Percentiles rank a stretch among this genome's conserved stretches.
Evolutionary conservation across 1,284 basidiomycete genomes (phyloP).

Genomic region (Cryptococcus amylolentus): DNA sequence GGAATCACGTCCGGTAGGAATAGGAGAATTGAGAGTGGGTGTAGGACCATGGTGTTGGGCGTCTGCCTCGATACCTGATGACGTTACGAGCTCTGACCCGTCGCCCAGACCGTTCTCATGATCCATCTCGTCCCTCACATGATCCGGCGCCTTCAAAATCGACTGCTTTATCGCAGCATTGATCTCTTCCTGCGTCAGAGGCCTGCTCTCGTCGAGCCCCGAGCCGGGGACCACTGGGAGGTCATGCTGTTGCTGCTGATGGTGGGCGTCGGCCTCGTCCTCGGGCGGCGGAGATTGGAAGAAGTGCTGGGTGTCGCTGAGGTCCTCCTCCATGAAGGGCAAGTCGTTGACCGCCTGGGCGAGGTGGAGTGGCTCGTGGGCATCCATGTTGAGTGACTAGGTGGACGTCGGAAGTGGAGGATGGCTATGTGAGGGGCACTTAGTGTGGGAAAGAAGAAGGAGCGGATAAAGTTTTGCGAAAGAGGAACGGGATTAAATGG

Average conservation of each 20-base stretch:
- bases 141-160: constrained; percentile 18
- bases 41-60: background rate
- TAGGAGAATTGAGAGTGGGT: background rate
- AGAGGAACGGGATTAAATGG: constrained; percentile 3
- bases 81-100: background rate
- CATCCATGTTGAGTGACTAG: constrained; percentile 3
- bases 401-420: constrained; percentile 19
- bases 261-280: background rate
- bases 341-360: constrained; percentile 8
- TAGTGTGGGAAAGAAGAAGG: constrained; percentile 1
- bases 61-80: background rate
- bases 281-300: constrained; percentile 4
- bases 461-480: constrained; percentile 2
- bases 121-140: constrained; percentile 6
- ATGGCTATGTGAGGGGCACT: constrained; percentile 13
- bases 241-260: background rate
- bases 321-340: constrained; percentile 12
- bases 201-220: background rate
- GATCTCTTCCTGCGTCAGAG: constrained; percentile 17
- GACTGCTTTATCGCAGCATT: constrained; percentile 26
- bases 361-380: constrained; percentile 11
- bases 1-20: background rate
- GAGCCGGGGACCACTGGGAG: background rate
- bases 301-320: constrained; percentile 9
- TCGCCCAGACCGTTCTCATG: background rate